phyloP scores from a whole-genome alignment of 176 grass and related monocot species.

The Eleusine coracana region DNA sequence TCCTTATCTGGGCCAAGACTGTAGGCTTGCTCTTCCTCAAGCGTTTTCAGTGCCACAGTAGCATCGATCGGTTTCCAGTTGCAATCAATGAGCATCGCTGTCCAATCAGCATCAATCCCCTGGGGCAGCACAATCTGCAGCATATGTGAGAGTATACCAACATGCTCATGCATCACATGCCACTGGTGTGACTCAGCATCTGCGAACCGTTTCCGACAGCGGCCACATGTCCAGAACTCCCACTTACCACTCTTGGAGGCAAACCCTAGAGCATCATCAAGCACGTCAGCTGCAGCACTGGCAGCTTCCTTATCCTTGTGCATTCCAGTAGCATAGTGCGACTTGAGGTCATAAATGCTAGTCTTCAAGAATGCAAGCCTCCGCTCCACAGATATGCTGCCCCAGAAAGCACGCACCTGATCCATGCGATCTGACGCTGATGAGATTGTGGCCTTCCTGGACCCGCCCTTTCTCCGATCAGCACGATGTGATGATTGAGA shows the following conservation, averaged over 20 bases:
- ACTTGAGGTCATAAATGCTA: slow-evolving; percentile 62
- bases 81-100: slow-evolving; percentile 60
- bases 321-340: slow-evolving; percentile 42
- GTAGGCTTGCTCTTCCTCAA: slow-evolving; percentile 64
- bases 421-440: slow-evolving; percentile 52
- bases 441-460: slow-evolving; percentile 44
- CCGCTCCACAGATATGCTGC: slow-evolving; percentile 44
- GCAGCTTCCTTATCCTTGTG: slow-evolving; percentile 58
- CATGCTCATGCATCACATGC: slow-evolving; percentile 59
- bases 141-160: slow-evolving; percentile 42
- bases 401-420: slow-evolving; percentile 80
- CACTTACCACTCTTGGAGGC: slow-evolving; percentile 44
- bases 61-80: slow-evolving; percentile 81
- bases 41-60: slow-evolving; percentile 42
- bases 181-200: slow-evolving; percentile 39
- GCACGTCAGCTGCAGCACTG: slow-evolving; percentile 23
- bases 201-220: slow-evolving; percentile 58
- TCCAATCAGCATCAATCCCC: slow-evolving; percentile 67
- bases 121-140: slow-evolving; percentile 57
- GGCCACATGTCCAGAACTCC: slow-evolving; percentile 74
- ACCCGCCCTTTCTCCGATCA: slow-evolving; percentile 60
- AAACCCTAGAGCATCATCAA: slow-evolving; percentile 64
- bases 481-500: slow-evolving; percentile 56
- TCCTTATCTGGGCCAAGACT: slow-evolving; percentile 51
- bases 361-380: slow-evolving; percentile 57